Evolutionary conservation across 1,284 basidiomycete species (phyloP).

Genomic region (Fistulinella cinereoalba): DNA sequence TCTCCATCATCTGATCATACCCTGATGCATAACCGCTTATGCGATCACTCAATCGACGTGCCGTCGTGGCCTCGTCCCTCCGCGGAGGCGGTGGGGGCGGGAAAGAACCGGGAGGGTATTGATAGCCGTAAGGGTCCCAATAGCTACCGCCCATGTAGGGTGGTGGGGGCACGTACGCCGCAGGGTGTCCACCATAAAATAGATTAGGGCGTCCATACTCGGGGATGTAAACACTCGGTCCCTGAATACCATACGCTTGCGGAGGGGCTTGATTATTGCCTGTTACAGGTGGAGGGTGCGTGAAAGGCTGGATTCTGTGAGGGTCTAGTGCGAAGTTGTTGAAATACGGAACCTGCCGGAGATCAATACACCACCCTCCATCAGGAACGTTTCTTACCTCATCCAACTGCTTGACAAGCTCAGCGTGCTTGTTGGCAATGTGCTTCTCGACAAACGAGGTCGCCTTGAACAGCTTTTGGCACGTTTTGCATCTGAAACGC

Average conservation of each 20-base stretch:
- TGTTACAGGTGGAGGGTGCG: slow-evolving; percentile 63
- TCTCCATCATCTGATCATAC: slow-evolving; percentile 44
- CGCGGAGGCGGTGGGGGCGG: slow-evolving; percentile 42
- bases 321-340: slow-evolving; percentile 94
- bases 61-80: slow-evolving; percentile 55
- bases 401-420: slow-evolving; percentile 73
- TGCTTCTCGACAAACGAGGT: slow-evolving; percentile 95
- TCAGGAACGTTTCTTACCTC: slow-evolving; percentile 48
- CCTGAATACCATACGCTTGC: slow-evolving; percentile 75
- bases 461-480: slow-evolving; percentile 93
- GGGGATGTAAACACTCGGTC: slow-evolving; percentile 47
- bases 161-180: slow-evolving; percentile 40
- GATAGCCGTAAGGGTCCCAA: slow-evolving; percentile 54
- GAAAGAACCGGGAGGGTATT: slow-evolving; percentile 36
- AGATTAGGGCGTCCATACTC: slow-evolving; percentile 44
- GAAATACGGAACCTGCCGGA: slow-evolving; percentile 73
- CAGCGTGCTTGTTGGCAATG: slow-evolving; percentile 84
- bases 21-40: slow-evolving; percentile 67
- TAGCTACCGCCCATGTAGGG: slow-evolving; percentile 46
- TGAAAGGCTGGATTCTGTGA: slow-evolving; percentile 83
- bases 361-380: slow-evolving; percentile 20
- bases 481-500: slow-evolving; percentile 93
- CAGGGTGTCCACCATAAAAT: slow-evolving; percentile 45
- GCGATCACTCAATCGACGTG: slow-evolving; percentile 68
- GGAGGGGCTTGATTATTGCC: slow-evolving; percentile 70